phyloP scores from a whole-genome alignment of 768 basidiomycete genomes.

The Hysterangium stoloniferum region DNA sequence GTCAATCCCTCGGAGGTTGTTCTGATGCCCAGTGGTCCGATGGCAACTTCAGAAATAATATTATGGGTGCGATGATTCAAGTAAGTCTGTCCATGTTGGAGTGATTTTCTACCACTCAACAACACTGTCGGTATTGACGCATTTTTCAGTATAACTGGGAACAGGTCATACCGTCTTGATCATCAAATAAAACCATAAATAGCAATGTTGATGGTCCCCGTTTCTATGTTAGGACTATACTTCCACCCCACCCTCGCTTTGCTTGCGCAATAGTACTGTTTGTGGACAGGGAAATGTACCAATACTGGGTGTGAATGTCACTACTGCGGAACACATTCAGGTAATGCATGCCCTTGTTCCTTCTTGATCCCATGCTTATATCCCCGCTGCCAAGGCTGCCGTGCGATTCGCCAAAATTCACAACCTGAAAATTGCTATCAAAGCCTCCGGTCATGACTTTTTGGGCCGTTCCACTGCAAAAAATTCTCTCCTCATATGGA shows the following conservation, averaged over 20 bases:
- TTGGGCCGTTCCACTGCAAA: conserved; percentile 38
- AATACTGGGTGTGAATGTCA: conserved; percentile 23
- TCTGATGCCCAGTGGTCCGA: conserved; percentile 9
- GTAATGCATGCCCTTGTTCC: conserved; percentile 12
- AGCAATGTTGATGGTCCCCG: neutral
- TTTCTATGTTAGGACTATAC: conserved; percentile 8
- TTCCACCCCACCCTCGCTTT: conserved; percentile 11
- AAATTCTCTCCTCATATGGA: conserved; percentile 34
- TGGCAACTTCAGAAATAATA: conserved; percentile 4
- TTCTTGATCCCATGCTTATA: neutral
- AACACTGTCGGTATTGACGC: neutral
- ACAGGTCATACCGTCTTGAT: conserved; percentile 4
- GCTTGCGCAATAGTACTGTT: conserved; percentile 15
- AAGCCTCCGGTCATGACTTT: conserved; percentile 33
- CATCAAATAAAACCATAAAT: neutral
- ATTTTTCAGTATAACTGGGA: conserved; percentile 12
- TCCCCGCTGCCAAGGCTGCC: conserved; percentile 17
- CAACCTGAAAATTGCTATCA: conserved; percentile 26
- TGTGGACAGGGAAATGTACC: conserved; percentile 29
- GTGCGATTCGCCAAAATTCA: conserved; percentile 23
- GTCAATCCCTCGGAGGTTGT: conserved; percentile 7
- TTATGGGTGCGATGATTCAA: conserved; percentile 12
- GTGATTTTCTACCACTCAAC: neutral
- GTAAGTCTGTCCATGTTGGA: conserved; percentile 4
- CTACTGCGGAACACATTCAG: conserved; percentile 25